Base-by-base conservation (phyloP, 148 eudicot species). In the Rhododendron vialii region DNA sequence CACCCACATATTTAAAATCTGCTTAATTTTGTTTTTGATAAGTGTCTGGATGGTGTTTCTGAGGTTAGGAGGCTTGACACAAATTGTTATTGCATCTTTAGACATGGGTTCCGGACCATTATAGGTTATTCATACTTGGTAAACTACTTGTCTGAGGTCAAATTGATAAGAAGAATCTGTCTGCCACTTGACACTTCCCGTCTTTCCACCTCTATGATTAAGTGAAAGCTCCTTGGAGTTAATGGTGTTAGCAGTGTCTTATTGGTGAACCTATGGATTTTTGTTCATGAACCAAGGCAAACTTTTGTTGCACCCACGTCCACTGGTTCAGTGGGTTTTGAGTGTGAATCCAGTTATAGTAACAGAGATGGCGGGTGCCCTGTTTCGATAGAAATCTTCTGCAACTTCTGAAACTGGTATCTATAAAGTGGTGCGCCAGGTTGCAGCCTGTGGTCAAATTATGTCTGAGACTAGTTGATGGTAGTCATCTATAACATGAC, bases 181-280 rank as follows among this genome's bases (percentile, higher is more conserved):
- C n/a, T 7, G 10, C 26, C 67, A 61, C 17, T 61, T 7, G 2
- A 63, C 10, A n/a, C 24, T 7, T 2, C 69, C 69, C n/a, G 4
- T 59, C 67, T 59, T 59, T 22, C n/a, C 26, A 20, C 5, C 10
- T 59, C 1, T 22, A 22, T 59, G 20, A 20, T 1, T 24, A 24
- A 24, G 24, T n/a, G 59, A 14, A 55, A 3, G 7, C 17, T 55
- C 17, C 20, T 55, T 20, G 17, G 22, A 3, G 59, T 55, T 15
- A 5, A 63, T 7, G 33, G 35, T 69, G 13, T 84, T 89, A 82
- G 83, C 50, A 81, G 48, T 24, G 77, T 87, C 43, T 38, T 65
- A 36, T 36, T 36, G 38, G 38, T 36, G 38, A 36, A 36, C 30
- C 30, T 30, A 30, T 30, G 30, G 30, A 30, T 30, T 30, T 30